Conservation (phyloP, 108 stramenopile species). For the Skeletonema costatum region DNA sequence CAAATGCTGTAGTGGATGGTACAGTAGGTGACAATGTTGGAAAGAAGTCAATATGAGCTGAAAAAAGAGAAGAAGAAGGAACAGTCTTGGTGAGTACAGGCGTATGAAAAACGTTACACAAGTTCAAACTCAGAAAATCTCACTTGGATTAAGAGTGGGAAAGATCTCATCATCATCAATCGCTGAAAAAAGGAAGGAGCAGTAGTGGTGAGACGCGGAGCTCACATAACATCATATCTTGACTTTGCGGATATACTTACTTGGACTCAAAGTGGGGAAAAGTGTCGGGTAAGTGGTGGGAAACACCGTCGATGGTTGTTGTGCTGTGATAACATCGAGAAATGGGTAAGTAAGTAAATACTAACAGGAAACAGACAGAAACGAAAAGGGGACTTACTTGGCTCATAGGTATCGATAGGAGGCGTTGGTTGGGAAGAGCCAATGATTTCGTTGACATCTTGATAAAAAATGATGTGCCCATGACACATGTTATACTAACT, state of each 20-base stretch:
- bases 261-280: conserved; percentile 5
- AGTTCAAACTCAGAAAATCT: too few species aligned
- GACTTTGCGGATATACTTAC: neutral
- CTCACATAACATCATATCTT: too few species aligned
- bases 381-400: neutral
- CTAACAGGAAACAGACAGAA: neutral
- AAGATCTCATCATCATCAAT: too few species aligned
- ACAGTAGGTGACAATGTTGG: neutral
- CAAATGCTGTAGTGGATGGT: neutral
- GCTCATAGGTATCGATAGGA: neutral
- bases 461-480: neutral
- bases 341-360: neutral
- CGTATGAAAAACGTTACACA: too few species aligned
- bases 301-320: neutral
- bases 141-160: too few species aligned
- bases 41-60: neutral
- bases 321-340: neutral
- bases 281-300: conserved; percentile 2
- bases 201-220: too few species aligned
- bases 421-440: neutral
- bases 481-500: neutral
- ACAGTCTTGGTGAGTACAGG: neutral
- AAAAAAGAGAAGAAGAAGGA: neutral
- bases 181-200: too few species aligned
- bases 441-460: neutral